phyloP scores from a whole-genome alignment of 495 filamentous ascomycete genomes.

The Talaromyces ruber region DNA sequence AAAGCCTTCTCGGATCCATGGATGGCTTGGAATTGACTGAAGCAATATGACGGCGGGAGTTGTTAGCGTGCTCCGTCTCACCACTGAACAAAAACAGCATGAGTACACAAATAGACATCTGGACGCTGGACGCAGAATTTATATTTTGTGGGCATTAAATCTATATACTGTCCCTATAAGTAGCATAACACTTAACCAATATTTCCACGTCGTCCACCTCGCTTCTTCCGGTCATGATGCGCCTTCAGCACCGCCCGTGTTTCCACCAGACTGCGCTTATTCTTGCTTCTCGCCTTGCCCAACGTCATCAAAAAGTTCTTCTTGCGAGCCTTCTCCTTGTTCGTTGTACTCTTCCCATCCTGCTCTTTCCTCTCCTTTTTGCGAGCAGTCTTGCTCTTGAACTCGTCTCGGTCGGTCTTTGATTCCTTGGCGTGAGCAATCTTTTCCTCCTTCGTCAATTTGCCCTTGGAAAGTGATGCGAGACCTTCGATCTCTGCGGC shows the following conservation, averaged over 20 bases:
- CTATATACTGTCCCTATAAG: not conserved
- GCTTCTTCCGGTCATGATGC: constrained; percentile 76
- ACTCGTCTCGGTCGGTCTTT: constrained; percentile 61
- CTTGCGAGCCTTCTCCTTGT: constrained; percentile 90
- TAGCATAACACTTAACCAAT: not conserved
- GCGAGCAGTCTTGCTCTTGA: constrained; percentile 73
- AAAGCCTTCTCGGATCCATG: no score
- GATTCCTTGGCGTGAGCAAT: constrained; percentile 70
- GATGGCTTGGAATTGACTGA: no score
- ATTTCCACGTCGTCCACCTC: constrained; percentile 76
- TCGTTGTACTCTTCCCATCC: constrained; percentile 90
- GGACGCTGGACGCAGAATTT: not conserved
- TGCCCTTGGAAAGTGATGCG: constrained; percentile 57
- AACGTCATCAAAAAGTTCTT: constrained; percentile 99
- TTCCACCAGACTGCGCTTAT: constrained; percentile 84
- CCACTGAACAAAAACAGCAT: not conserved
- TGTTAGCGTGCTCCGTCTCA: not conserved
- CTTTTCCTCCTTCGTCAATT: constrained; percentile 71
- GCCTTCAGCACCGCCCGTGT: constrained; percentile 68
- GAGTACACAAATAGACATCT: no score
- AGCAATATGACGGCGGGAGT: not conserved
- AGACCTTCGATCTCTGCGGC: constrained; percentile 76
- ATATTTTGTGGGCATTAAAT: not conserved
- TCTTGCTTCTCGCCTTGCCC: constrained; percentile 86
- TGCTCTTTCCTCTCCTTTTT: constrained; percentile 75